Conservation (phyloP, 1,284 basidiomycete species). For the Sphaerobolus stellatus region DNA sequence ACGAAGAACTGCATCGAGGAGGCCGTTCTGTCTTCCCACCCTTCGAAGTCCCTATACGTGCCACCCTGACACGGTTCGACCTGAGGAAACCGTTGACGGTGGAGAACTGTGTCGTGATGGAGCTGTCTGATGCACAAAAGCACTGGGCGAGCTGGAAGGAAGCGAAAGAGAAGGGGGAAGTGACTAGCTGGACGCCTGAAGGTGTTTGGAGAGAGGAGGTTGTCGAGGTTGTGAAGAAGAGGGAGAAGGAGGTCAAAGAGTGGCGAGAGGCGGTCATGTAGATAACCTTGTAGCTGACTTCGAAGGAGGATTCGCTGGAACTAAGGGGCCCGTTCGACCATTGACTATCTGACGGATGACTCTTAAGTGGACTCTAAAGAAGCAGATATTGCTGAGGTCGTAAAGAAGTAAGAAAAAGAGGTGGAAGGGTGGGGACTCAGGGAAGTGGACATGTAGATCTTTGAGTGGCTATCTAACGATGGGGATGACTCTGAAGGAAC, state of each 20-base stretch:
- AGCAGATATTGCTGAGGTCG: too few relatives aligned
- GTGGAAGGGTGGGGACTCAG: too few relatives aligned
- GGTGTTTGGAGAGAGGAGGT: conserved; percentile 69
- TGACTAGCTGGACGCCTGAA: conserved; percentile 38
- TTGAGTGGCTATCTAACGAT: too few relatives aligned
- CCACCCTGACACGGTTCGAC: conserved; percentile 82
- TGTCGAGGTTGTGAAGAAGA: conserved; percentile 51
- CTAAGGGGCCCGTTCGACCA: too few relatives aligned
- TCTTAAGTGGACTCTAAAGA: too few relatives aligned
- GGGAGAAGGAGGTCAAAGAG: conserved; percentile 45
- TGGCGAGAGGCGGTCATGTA: conserved; percentile 20
- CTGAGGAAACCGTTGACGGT: conserved; percentile 55
- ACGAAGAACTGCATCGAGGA: conserved; percentile 78
- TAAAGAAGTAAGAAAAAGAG: too few relatives aligned
- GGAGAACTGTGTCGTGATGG: conserved; percentile 83
- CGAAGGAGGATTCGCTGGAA: too few relatives aligned
- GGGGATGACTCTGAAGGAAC: too few relatives aligned
- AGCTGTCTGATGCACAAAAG: conserved; percentile 67
- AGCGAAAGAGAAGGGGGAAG: too few relatives aligned
- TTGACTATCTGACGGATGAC: too few relatives aligned
- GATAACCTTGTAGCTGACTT: too few relatives aligned
- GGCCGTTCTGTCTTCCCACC: conserved; percentile 81
- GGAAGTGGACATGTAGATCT: too few relatives aligned
- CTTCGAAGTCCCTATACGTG: conserved; percentile 65
- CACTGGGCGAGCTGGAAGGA: conserved; percentile 58